A percentile compares a stretch with the other conserved stretches of the same genome.
These are phyloP conservation scores for Pseudognaphalium luteoalbum DNA, from an alignment of 129 eudicot species.

Conservation along the genomic window DNA sequence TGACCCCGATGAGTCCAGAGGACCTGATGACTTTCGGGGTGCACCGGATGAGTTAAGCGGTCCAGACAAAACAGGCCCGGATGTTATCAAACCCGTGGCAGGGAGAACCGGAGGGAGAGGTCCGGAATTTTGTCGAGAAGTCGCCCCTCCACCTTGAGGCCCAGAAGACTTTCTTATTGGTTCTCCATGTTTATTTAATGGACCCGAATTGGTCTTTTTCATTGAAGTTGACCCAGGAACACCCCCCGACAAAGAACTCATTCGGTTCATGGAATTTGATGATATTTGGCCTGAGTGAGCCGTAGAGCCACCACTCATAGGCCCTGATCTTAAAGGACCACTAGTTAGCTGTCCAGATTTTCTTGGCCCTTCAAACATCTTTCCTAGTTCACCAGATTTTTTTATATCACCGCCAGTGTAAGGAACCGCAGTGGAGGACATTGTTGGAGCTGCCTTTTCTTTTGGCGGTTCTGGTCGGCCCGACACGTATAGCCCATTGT, in stretches of 20 bases:
- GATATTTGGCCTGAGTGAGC: slow-evolving; percentile 52
- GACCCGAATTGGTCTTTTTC: slow-evolving; percentile 79
- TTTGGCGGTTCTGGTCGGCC: slow-evolving; percentile 92
- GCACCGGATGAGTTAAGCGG: slow-evolving; percentile 82
- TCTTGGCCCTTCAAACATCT: slow-evolving; percentile 78
- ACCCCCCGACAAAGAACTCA: neutral
- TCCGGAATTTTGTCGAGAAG: slow-evolving; percentile 81
- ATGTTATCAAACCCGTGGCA: slow-evolving; percentile 74
- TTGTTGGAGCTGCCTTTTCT: slow-evolving; percentile 75
- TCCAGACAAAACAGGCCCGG: slow-evolving; percentile 77
- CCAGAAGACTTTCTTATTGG: slow-evolving; percentile 78
- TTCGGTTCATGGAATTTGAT: slow-evolving; percentile 39
- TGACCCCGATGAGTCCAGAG: slow-evolving; percentile 59
- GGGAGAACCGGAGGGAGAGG: slow-evolving; percentile 78
- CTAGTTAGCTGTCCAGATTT: slow-evolving; percentile 73
- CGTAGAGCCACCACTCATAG: slow-evolving; percentile 56
- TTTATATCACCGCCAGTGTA: slow-evolving; percentile 86
- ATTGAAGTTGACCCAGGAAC: slow-evolving; percentile 22
- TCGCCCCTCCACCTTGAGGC: slow-evolving; percentile 65
- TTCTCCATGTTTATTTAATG: slow-evolving; percentile 84
- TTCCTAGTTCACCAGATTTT: slow-evolving; percentile 81
- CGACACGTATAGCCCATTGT: slow-evolving; percentile 77
- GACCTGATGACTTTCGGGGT: slow-evolving; percentile 80
- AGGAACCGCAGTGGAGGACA: slow-evolving; percentile 79
- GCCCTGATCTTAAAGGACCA: slow-evolving; percentile 73